Base-by-base conservation (phyloP, 106 monocot genomes). In the Hemerocallis citrina region DNA sequence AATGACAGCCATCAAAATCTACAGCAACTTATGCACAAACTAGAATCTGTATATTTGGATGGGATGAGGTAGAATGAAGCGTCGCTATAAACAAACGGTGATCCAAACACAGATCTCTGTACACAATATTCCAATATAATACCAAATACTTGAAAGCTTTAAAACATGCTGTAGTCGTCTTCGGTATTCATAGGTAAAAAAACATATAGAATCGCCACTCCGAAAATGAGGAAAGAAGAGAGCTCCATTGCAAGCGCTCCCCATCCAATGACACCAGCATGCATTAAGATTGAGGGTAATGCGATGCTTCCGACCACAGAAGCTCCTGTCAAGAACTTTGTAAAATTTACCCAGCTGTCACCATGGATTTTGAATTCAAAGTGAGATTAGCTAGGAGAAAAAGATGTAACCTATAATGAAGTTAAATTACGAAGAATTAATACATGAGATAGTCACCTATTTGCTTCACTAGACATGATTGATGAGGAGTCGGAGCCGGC, bases 291-390 rank as follows among this genome's bases (percentile, higher is more conserved):
- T 7, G 76, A 72, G 4, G 96, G 96, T 15, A 98, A 85, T 48
- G 96, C 96, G 32, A 98, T 88, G 76, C 92, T 92, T 57, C 96
- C 91, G 22, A 92, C 77, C 3, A 75, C 71, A 12, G 91, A 98
- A 46, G 77, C 74, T 30, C 96, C 96, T 7, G 96, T 98, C 61
- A 98, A 66, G 62, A 98, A 92, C 52, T 98, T 98, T 6, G 96
- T 88, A 59, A 92, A 77, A 24, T 74, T 71, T 19, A 29, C 77
- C 82, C 78, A 83, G 38, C 82, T 78, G 55, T 34, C 60, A 34
- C n/a, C 10, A 29, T 31, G 29, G 29, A 3, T 20, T 59, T 59
- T 23, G 37, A 36, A 58, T 23, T 12, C 36, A 16, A 54, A 54
- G 52, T 54, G 31, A 54, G 54, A 1, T n/a, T n/a, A n/a, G n/a